These are phyloP conservation scores for Lachnellula cervina DNA, from an alignment of 2,329 filamentous ascomycete species.

Conservation along the genomic window DNA sequence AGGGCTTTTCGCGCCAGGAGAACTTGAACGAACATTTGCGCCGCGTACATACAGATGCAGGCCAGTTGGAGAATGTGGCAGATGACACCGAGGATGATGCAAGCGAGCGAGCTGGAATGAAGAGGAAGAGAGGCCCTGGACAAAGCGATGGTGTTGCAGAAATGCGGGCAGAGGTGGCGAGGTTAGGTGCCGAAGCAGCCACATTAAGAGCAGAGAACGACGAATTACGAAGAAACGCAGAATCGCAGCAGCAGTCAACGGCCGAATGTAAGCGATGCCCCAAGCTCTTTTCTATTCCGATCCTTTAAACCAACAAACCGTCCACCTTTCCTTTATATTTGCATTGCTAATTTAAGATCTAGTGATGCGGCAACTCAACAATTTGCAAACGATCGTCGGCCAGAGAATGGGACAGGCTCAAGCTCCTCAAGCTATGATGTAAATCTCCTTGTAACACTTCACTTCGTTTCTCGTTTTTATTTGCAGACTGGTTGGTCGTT, in stretches of 20 bases:
- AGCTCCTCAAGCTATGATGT: conserved; percentile 17
- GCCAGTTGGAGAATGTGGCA: conserved; percentile 29
- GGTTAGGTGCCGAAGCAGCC: conserved; percentile 59
- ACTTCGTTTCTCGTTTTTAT: not conserved
- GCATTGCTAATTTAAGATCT: not conserved
- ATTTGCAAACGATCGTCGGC: conserved; percentile 20
- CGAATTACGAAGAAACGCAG: conserved; percentile 48
- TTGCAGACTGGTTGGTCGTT: not conserved
- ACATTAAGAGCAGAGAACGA: conserved; percentile 61
- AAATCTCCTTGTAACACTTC: not conserved
- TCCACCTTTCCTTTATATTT: not conserved
- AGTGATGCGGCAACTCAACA: conserved; percentile 19
- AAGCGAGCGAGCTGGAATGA: conserved; percentile 45
- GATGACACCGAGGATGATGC: conserved; percentile 37
- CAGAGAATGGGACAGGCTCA: conserved; percentile 8
- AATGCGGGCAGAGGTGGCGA: conserved; percentile 61
- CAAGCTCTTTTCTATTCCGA: not conserved
- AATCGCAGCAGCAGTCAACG: conserved; percentile 38
- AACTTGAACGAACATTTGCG: conserved; percentile 92
- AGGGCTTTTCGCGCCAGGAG: conserved; percentile 88
- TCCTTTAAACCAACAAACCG: not conserved
- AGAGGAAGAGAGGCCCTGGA: conserved; percentile 39
- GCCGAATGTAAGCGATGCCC: conserved; percentile 7
- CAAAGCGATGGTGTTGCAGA: conserved; percentile 36
- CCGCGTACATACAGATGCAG: conserved; percentile 66